Evolutionary conservation across 164 flowering plant species (phyloP), one percentile per base, ranked within the genome.

Genomic region (Stephania cephalantha): DNA sequence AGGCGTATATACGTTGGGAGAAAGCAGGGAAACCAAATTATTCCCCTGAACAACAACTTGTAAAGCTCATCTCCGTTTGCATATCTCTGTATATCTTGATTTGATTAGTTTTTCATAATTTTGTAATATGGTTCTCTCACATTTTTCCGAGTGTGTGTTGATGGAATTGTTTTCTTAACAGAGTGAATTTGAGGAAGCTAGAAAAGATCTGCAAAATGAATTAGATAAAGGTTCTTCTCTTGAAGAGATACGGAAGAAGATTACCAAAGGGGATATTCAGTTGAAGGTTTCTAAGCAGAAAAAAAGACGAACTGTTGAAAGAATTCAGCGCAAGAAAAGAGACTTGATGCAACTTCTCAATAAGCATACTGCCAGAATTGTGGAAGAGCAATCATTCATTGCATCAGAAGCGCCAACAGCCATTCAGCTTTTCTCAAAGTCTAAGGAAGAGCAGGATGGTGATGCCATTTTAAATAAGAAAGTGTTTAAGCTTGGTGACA

Each of bases 251-350:
- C 80, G 83, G 58, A 85, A 85, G 77, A 91, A 87, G 76, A 90
- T 86, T 46, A 75, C 67, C 66, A 88, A 87, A 81, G 94, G 95
- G 72, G 87, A 87, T 75, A 85, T 85, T 64, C 66, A 88, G 76
- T 79, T 88, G 25, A 89, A 88, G 78, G 90, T 84, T 82, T 74
- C 86, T 31, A 87, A 89, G 81, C 71, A 83, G 71, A 83, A 48
- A 8, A 88, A 80, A 77, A 86, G 71, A 20, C 78, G 73, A 68
- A 80, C 82, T 31, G 76, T 25, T 75, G 91, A 85, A 76, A 89
- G 87, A 78, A 90, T 93, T 80, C 93, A 92, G 82, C 93, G 99
- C 69, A 91, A 90, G 84, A 83, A 87, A 82, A 87, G 98, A 80
- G 99, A 93, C 71, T 44, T 82, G 6, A 82, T 81, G 87, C 83